Evolutionary conservation across 1,284 basidiomycete genomes (phyloP).

Genomic region (Moesziomyces globuligerus): DNA sequence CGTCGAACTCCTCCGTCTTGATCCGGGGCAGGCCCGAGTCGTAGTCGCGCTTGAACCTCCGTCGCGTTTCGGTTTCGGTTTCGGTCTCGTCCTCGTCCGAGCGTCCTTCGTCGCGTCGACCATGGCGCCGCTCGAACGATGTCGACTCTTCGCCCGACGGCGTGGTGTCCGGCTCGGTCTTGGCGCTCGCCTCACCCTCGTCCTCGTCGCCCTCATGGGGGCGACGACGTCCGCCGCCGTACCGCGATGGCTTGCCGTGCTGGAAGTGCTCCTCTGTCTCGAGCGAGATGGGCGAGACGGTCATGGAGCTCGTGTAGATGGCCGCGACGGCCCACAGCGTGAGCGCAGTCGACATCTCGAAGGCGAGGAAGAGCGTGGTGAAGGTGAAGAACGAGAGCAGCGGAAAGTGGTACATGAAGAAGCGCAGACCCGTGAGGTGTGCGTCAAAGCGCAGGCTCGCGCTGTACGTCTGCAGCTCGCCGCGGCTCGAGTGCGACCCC

Average conservation of each 20-base stretch:
- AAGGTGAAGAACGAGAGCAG: slow-evolving; percentile 59
- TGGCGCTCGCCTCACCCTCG: slow-evolving; percentile 1
- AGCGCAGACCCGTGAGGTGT: slow-evolving; percentile 58
- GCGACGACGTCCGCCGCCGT: not conserved
- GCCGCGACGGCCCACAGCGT: slow-evolving; percentile 59
- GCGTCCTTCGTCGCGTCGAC: slow-evolving; percentile 1
- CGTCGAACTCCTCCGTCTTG: slow-evolving; percentile 32
- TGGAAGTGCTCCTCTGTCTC: slow-evolving; percentile 42
- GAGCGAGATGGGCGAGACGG: slow-evolving; percentile 12
- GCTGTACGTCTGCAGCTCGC: slow-evolving; percentile 59
- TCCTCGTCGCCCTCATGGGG: not conserved
- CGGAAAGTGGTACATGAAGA: slow-evolving; percentile 64
- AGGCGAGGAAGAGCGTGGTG: slow-evolving; percentile 55
- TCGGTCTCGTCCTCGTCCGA: slow-evolving; percentile 32
- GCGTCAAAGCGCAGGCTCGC: slow-evolving; percentile 63
- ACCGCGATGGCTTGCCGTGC: slow-evolving; percentile 9
- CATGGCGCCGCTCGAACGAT: slow-evolving; percentile 4
- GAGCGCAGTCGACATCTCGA: slow-evolving; percentile 61
- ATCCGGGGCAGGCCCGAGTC: slow-evolving; percentile 17
- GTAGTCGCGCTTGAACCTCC: slow-evolving; percentile 15
- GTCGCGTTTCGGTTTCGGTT: slow-evolving; percentile 35
- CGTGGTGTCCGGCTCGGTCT: slow-evolving; percentile 14
- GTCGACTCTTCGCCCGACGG: slow-evolving; percentile 17
- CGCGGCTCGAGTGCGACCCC: slow-evolving; percentile 49
- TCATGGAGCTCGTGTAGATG: slow-evolving; percentile 53